phyloP scores from a whole-genome alignment of 2,329 filamentous ascomycete species.

The Claviceps sorghi region DNA sequence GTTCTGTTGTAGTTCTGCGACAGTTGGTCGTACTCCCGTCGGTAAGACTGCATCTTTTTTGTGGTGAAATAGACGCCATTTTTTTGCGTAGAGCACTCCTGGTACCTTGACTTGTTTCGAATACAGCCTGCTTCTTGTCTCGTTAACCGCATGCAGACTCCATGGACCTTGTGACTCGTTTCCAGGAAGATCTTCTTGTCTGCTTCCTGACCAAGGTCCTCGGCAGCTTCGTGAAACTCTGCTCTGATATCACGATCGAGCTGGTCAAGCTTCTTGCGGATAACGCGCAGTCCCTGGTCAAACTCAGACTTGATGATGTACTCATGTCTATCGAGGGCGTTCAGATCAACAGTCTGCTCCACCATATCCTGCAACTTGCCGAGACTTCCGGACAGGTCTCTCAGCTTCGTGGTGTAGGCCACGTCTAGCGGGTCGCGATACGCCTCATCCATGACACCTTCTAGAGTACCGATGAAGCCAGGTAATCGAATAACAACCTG shows the following conservation, averaged over 20 bases:
- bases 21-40: constrained; percentile 85
- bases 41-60: constrained; percentile 58
- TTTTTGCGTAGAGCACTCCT: constrained; percentile 96
- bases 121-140: constrained; percentile 85
- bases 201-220: constrained; percentile 77
- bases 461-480: constrained; percentile 75
- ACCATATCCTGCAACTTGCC: constrained; percentile 93
- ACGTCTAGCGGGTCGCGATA: constrained; percentile 78
- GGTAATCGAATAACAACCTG: constrained; percentile 88
- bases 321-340: constrained; percentile 90
- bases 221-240: constrained; percentile 63
- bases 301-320: constrained; percentile 99
- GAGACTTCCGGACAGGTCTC: constrained; percentile 61
- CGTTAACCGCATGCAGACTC: constrained; percentile 91
- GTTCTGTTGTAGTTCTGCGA: constrained; percentile 92
- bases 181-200: constrained; percentile 98
- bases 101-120: constrained; percentile 76
- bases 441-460: constrained; percentile 87
- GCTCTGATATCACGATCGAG: constrained; percentile 67
- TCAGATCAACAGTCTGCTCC: constrained; percentile 90
- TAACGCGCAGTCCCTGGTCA: constrained; percentile 74
- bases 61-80: constrained; percentile 98
- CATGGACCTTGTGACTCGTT: constrained; percentile 77
- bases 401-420: constrained; percentile 74
- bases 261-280: constrained; percentile 80